Evolutionary conservation across 176 grass and related monocot genomes (phyloP), one percentile per base, ranked within the genome.

Genomic region (Oryza longistaminata): DNA sequence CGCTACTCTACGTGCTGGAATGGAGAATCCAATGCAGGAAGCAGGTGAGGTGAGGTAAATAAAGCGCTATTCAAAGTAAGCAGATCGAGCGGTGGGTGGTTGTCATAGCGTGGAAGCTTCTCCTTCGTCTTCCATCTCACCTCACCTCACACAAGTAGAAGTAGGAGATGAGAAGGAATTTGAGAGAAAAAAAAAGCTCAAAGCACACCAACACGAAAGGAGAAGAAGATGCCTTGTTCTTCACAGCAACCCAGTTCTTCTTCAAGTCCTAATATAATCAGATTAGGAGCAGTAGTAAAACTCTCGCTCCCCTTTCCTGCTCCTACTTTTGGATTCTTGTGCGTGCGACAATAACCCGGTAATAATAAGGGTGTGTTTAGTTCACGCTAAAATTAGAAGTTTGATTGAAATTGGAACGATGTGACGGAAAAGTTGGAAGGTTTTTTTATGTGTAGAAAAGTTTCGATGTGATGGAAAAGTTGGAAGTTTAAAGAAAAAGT

Each of bases 81-180:
- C 8, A 14, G 35, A 43, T 21, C 15, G 19, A 12, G 7, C 7
- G 4, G 7, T 4, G 21, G 29, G 1, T 9, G 34, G 25, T 87
- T 66, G 5, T 73, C 35, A 82, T 70, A 79, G 42, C 89, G 80
- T 87, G 80, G 89, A 90, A 80, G 80, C 75, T 80, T 87, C 80
- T 75, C 84, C 84, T 70, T 74, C 61, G 13, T 9, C 66, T 24
- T 44, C 2, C 13, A 14, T 21, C 13, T 10, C 2, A 43, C 42
- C 73, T 55, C 3, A 29, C 15, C 53, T 11, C 42, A 43, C 42
- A 43, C 42, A 40, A 8, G 39, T 40, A 39, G 37, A 5, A 11
- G 10, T 35, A 69, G 35, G 48, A 62, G 75, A 79, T 19, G 70
- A 69, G 60, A 74, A 73, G 68, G 87, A 83, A 78, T 83, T 73